phyloP scores from a whole-genome alignment of 1,284 basidiomycete species.

The Malassezia furfur region DNA sequence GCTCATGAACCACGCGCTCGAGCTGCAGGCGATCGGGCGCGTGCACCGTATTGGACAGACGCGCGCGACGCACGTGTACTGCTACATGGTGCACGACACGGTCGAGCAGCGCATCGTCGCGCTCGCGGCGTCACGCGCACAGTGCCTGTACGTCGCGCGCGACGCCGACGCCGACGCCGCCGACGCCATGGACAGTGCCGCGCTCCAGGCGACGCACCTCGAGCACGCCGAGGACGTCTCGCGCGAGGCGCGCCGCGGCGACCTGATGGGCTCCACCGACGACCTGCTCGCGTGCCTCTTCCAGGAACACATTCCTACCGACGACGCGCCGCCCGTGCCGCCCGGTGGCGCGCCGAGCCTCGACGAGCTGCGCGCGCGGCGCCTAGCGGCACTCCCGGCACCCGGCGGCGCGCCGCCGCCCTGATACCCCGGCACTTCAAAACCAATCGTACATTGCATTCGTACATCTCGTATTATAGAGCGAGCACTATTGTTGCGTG shows the following conservation, averaged over 20 bases:
- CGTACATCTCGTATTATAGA: too few species aligned
- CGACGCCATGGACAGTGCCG: conserved; percentile 7
- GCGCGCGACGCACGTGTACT: conserved; percentile 29
- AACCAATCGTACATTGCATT: too few species aligned
- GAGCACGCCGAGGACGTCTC: conserved; percentile 17
- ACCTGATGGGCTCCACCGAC: conserved; percentile 23
- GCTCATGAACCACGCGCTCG: conserved; percentile 34
- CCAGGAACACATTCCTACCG: conserved; percentile 12
- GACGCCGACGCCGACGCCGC: conserved; percentile 4
- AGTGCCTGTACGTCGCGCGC: conserved; percentile 27
- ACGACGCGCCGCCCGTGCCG: neutral
- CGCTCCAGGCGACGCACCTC: conserved; percentile 16
- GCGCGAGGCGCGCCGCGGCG: conserved; percentile 22
- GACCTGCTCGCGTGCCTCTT: conserved; percentile 35
- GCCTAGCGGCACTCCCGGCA: neutral
- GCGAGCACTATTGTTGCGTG: too few species aligned
- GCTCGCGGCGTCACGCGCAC: conserved; percentile 23
- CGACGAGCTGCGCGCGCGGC: neutral
- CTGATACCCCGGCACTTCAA: neutral
- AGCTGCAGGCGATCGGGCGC: conserved; percentile 41
- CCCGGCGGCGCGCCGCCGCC: too few species aligned
- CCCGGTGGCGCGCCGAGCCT: neutral
- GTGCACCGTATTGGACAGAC: conserved; percentile 44
- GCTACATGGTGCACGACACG: conserved; percentile 36
- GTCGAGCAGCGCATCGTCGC: conserved; percentile 38